Evolutionary conservation across 768 basidiomycete species (phyloP).

Genomic region (Rhizopogon roseolus): DNA sequence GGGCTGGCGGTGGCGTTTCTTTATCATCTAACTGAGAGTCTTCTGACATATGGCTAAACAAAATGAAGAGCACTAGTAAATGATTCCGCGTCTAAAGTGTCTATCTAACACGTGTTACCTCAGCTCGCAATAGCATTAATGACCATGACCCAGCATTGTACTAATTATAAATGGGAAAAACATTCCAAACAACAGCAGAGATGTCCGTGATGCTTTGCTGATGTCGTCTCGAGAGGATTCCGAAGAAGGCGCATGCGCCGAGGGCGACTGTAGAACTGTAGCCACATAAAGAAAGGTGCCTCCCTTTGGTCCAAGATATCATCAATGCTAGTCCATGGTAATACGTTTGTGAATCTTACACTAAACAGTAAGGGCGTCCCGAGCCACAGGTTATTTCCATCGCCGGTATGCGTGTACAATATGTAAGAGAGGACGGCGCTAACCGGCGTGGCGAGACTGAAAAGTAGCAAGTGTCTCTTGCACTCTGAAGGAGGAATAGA

Average conservation of each 20-base stretch:
- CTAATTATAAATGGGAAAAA: constrained; percentile 62
- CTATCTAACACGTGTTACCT: neutral
- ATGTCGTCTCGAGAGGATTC: constrained; percentile 35
- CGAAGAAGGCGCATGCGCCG: constrained; percentile 33
- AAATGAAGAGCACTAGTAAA: neutral
- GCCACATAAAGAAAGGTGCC: constrained; percentile 95
- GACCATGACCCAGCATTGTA: constrained; percentile 57
- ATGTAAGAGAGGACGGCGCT: constrained; percentile 76
- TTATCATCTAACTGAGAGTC: constrained; percentile 13
- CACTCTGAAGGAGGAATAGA: constrained; percentile 66
- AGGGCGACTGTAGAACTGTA: constrained; percentile 79
- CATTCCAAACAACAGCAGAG: constrained; percentile 63
- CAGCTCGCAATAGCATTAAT: constrained; percentile 14
- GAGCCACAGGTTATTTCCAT: constrained; percentile 46
- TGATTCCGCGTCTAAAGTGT: neutral
- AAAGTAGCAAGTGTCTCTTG: constrained; percentile 69
- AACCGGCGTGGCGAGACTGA: constrained; percentile 80
- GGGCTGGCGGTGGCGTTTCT: constrained; percentile 29
- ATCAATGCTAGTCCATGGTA: neutral
- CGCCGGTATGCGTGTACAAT: constrained; percentile 46
- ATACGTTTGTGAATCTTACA: constrained; percentile 39
- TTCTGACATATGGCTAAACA: neutral
- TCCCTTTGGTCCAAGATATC: constrained; percentile 43
- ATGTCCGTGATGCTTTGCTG: constrained; percentile 39
- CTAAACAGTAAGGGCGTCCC: constrained; percentile 82